Percentiles rank a stretch among this genome's conserved stretches.
These are phyloP conservation scores for Actinidia arguta DNA, from an alignment of 179 eudicot species.

Conservation along the genomic window DNA sequence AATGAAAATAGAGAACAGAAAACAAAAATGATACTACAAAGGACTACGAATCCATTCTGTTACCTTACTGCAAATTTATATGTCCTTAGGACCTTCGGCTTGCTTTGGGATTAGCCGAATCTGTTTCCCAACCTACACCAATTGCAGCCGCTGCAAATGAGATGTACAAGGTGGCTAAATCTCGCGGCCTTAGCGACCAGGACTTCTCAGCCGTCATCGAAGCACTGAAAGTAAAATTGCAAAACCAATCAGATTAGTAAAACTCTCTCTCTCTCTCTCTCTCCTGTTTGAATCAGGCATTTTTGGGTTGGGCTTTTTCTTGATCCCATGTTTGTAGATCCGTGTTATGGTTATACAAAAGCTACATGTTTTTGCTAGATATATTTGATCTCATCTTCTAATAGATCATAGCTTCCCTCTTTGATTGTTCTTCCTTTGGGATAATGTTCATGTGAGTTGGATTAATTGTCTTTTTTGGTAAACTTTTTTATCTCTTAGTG, in stretches of 20 bases:
- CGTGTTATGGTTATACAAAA: background rate
- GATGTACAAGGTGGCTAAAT: constrained; percentile 85
- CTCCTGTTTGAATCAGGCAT: background rate
- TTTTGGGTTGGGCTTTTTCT: background rate
- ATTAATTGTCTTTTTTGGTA: background rate
- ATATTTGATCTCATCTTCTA: background rate
- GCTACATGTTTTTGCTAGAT: background rate
- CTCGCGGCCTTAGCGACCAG: constrained; percentile 75
- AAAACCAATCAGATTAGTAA: constrained; percentile 23
- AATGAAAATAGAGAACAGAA: no score
- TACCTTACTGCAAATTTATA: background rate
- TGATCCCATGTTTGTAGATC: background rate
- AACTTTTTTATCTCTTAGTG: background rate
- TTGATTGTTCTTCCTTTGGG: background rate
- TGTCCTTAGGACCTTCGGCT: constrained; percentile 80
- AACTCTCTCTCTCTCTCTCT: background rate
- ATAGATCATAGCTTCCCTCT: background rate
- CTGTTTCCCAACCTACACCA: constrained; percentile 88
- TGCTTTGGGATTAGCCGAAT: constrained; percentile 90
- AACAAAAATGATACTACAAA: no score
- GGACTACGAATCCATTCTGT: background rate
- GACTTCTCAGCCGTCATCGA: constrained; percentile 98
- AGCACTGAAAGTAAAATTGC: constrained; percentile 69
- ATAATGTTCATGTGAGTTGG: background rate
- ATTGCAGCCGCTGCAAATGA: constrained; percentile 96